Base-by-base conservation (phyloP, 345 rosid species). In the Aquilaria yunnanensis region DNA sequence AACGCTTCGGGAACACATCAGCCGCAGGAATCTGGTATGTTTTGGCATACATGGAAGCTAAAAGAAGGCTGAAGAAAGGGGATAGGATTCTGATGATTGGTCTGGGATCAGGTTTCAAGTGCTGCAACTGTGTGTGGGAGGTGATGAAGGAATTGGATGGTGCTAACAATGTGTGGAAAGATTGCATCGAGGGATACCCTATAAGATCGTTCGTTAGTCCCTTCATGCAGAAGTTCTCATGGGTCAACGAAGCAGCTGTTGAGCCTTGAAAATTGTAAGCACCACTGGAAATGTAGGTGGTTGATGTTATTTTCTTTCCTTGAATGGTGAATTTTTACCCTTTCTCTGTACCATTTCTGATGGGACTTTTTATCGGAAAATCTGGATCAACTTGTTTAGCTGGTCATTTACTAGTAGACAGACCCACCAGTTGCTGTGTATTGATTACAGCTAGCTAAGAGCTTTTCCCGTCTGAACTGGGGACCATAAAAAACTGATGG, bases 21-120 rank as follows among this genome's bases (percentile, higher is more conserved):
- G 86, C 94, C 4, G 79, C 90, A 29, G 87, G 97, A 51, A 68
- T 88, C 5, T 92, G 98, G 98, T 92, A 92, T 62, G 96, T 89
- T 45, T 68, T 85, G 56, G 85, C 77, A 52, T 85, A 85, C 59
- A 76, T 78, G 90, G 87, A 82, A 51, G 90, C 91, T 2, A 85
- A 85, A 70, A 83, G 81, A 57, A 73, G 85, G 74, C 64, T 74
- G 30, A 81, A 75, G 58, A 69, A 66, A 37, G 82, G 81, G 11
- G 85, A 76, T n/a, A 74, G 55, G 65, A 66, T 78, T 50, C 62
- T 85, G 61, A 82, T 85, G 90, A 77, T 85, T 33, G 72, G 90
- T 65, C 72, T 82, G 6, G 87, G 90, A 41, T 85, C 90, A 7
- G 87, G 90, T 48, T 85, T 85, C 70, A 80, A 82, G 68, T 82